Conservation (phyloP, 305 asterid genomes). For the Galium porrigens region DNA sequence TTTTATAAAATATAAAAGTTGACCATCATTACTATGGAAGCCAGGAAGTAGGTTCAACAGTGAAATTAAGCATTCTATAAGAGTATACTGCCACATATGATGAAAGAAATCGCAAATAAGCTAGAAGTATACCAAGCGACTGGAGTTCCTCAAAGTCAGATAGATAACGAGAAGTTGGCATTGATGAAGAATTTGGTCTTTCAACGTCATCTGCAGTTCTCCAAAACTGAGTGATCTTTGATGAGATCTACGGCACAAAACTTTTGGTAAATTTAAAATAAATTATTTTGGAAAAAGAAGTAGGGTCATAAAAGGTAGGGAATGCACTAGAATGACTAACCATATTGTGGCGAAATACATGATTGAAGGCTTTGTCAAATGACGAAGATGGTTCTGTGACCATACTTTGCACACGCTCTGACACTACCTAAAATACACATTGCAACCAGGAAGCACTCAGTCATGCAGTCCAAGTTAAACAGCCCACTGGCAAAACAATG, state of each 20-base stretch:
- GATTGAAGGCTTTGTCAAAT: slow-evolving; percentile 58
- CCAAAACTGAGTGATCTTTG: slow-evolving; percentile 64
- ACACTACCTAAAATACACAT: slow-evolving; percentile 41
- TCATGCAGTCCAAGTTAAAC: slow-evolving; percentile 2
- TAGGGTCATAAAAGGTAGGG: not conserved
- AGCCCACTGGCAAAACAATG: slow-evolving; percentile 1
- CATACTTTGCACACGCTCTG: slow-evolving; percentile 59
- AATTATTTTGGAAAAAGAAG: slow-evolving; percentile 1
- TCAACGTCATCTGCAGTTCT: slow-evolving; percentile 47
- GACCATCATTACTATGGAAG: not conserved
- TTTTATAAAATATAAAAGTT: no score
- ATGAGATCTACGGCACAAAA: slow-evolving; percentile 35
- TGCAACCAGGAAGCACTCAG: not conserved
- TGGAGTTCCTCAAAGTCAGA: slow-evolving; percentile 95
- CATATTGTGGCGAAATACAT: slow-evolving; percentile 51
- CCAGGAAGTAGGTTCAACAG: not conserved
- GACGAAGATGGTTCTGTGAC: slow-evolving; percentile 52
- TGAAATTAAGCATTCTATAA: not conserved
- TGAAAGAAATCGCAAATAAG: slow-evolving; percentile 12
- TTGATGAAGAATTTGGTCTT: slow-evolving; percentile 38
- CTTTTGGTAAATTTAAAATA: not conserved
- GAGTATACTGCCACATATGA: not conserved
- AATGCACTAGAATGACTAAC: slow-evolving; percentile 28
- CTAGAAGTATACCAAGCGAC: slow-evolving; percentile 52
- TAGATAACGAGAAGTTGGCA: slow-evolving; percentile 66